phyloP scores from a whole-genome alignment of 805 yeast genomes.

The Wickerhamiella occidentalis region DNA sequence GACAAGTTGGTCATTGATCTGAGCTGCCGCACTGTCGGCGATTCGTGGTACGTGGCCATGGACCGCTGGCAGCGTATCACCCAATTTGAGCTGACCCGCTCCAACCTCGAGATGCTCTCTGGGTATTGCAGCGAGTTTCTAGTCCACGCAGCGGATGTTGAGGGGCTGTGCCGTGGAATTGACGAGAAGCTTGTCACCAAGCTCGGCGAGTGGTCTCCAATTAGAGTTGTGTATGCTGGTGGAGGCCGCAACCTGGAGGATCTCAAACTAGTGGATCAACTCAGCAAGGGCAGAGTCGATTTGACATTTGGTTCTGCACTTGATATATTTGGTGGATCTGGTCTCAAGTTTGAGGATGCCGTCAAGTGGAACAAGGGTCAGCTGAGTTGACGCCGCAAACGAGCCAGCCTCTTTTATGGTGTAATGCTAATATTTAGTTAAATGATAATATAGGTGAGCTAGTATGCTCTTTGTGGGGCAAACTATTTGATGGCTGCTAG shows the following conservation, averaged over 20 bases:
- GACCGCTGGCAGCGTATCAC: conserved; percentile 95
- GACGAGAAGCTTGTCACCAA: conserved; percentile 63
- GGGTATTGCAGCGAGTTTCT: conserved; percentile 73
- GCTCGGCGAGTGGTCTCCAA: conserved; percentile 65
- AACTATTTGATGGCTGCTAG: conserved; percentile 33
- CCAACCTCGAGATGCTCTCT: conserved; percentile 43
- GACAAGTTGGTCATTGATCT: conserved; percentile 69
- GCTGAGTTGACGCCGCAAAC: no score
- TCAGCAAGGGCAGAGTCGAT: conserved; percentile 78
- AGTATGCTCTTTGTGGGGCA: not conserved
- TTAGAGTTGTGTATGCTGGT: conserved; percentile 89
- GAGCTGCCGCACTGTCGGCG: conserved; percentile 53
- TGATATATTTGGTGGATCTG: conserved; percentile 85
- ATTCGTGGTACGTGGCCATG: conserved; percentile 87
- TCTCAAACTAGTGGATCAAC: conserved; percentile 45
- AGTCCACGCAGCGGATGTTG: conserved; percentile 97
- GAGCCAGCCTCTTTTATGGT: no score
- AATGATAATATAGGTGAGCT: not conserved
- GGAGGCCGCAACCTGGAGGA: conserved; percentile 76
- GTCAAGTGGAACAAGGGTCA: conserved; percentile 53
- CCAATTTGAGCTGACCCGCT: conserved; percentile 40
- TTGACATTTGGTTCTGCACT: conserved; percentile 86
- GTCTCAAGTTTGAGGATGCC: conserved; percentile 66
- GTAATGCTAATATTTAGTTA: not conserved
- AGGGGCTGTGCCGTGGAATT: conserved; percentile 88